phyloP scores from a whole-genome alignment of 1,284 basidiomycete genomes.

The Exobasidium cylindrosporum region DNA sequence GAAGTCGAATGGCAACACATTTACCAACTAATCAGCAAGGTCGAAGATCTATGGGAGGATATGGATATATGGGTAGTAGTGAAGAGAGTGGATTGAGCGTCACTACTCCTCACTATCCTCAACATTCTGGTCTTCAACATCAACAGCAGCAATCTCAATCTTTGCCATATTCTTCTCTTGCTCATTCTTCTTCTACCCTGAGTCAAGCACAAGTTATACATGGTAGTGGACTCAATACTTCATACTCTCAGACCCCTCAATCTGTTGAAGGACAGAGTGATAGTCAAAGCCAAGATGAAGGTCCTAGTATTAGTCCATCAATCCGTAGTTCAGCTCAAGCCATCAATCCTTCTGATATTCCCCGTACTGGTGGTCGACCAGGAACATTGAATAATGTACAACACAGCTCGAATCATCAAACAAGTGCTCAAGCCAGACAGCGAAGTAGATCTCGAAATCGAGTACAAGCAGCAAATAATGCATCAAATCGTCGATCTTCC shows the following conservation, averaged over 20 bases:
- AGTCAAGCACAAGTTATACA: neutral
- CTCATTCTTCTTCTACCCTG: neutral
- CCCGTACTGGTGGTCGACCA: neutral
- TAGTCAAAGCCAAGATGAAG: conserved; percentile 19
- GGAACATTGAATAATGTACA: neutral
- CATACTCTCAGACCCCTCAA: neutral
- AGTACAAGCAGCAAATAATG: neutral
- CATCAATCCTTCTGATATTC: conserved; percentile 15
- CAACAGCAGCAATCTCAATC: neutral
- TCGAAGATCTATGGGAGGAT: conserved; percentile 31
- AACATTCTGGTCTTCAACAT: neutral
- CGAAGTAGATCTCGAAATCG: conserved; percentile 7
- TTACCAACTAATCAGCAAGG: neutral
- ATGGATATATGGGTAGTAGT: conserved; percentile 50
- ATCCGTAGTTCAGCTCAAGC: conserved; percentile 40
- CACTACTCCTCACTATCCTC: conserved; percentile 2
- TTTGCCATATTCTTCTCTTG: neutral
- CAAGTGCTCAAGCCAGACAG: neutral
- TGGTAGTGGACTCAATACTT: neutral
- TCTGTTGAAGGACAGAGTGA: conserved; percentile 18
- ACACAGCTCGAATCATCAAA: neutral
- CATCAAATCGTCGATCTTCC: neutral
- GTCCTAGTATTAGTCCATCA: conserved; percentile 35
- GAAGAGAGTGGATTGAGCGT: conserved; percentile 44
- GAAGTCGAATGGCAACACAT: conserved; percentile 12